phyloP scores from a whole-genome alignment of 1,284 basidiomycete species.

The Rhodotorula sp. region DNA sequence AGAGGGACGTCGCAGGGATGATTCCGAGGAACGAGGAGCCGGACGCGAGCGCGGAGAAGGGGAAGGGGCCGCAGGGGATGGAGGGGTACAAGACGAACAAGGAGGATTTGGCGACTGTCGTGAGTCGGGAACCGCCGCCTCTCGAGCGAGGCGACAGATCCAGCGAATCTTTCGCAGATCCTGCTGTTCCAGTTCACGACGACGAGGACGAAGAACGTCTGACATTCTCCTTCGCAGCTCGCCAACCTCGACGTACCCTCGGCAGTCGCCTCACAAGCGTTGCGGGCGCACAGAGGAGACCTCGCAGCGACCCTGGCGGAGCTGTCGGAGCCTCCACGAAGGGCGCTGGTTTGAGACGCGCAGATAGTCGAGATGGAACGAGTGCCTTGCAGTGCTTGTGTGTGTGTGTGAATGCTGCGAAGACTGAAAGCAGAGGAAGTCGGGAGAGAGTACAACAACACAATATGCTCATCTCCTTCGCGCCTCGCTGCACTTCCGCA shows the following conservation, averaged over 20 bases:
- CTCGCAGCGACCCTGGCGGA: slow-evolving; percentile 2
- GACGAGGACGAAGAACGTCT: not conserved
- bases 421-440: no score
- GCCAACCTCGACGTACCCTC: slow-evolving; percentile 1
- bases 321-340: not conserved
- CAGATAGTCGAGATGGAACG: not conserved
- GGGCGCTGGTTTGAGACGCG: not conserved
- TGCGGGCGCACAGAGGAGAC: slow-evolving; percentile 10
- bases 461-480: not conserved
- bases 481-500: not conserved
- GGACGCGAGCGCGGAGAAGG: not conserved
- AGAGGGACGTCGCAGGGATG: not conserved
- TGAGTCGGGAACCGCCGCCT: not conserved
- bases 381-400: no score
- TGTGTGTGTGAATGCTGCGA: not conserved
- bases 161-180: not conserved
- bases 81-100: slow-evolving; percentile 19
- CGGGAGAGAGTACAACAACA: not conserved
- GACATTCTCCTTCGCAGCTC: not conserved
- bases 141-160: not conserved
- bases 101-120: slow-evolving; percentile 11
- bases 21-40: not conserved
- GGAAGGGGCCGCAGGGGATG: not conserved
- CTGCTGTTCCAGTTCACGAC: no score
- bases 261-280: not conserved